Evolutionary conservation across 352 stramenopile genomes (phyloP).

Genomic region (Globisporangium alternatum): DNA sequence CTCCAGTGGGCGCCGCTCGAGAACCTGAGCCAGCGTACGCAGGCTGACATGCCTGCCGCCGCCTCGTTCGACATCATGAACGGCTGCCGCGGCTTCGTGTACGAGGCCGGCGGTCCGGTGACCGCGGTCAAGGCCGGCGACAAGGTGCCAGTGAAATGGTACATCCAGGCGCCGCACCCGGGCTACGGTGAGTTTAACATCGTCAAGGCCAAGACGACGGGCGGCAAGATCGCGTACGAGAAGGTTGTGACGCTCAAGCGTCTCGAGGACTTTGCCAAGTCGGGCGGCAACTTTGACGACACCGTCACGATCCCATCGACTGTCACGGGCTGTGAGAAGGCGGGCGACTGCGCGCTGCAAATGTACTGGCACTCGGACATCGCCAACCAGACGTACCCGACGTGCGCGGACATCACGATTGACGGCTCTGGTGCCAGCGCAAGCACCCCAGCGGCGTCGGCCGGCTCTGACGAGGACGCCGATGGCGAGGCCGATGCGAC

Average conservation of each 20-base stretch:
- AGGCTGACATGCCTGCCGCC: slow-evolving; percentile 34
- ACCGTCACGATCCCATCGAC: slow-evolving; percentile 41
- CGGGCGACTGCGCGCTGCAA: slow-evolving; percentile 50
- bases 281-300: slow-evolving; percentile 24
- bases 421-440: neutral
- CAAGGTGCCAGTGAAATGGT: slow-evolving; percentile 43
- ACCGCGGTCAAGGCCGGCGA: slow-evolving; percentile 34
- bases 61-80: slow-evolving; percentile 58
- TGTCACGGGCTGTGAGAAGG: slow-evolving; percentile 37
- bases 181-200: slow-evolving; percentile 51
- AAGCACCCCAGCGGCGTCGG: neutral
- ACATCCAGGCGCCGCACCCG: slow-evolving; percentile 55
- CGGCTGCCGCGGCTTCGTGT: slow-evolving; percentile 51
- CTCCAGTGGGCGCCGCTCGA: slow-evolving; percentile 50
- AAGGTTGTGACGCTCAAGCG: slow-evolving; percentile 30
- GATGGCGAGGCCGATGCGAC: slow-evolving; percentile 13
- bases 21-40: slow-evolving; percentile 46
- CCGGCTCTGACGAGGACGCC: neutral
- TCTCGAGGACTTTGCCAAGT: slow-evolving; percentile 40
- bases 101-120: slow-evolving; percentile 42
- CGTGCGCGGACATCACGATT: slow-evolving; percentile 24
- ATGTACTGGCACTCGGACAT: slow-evolving; percentile 65
- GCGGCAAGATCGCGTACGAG: slow-evolving; percentile 46
- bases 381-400: slow-evolving; percentile 60
- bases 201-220: slow-evolving; percentile 45